Evolutionary conservation across 371 early-diverging fungal genomes (phyloP), one percentile per base, ranked within the genome.

Genomic region (Blakeslea trispora): DNA sequence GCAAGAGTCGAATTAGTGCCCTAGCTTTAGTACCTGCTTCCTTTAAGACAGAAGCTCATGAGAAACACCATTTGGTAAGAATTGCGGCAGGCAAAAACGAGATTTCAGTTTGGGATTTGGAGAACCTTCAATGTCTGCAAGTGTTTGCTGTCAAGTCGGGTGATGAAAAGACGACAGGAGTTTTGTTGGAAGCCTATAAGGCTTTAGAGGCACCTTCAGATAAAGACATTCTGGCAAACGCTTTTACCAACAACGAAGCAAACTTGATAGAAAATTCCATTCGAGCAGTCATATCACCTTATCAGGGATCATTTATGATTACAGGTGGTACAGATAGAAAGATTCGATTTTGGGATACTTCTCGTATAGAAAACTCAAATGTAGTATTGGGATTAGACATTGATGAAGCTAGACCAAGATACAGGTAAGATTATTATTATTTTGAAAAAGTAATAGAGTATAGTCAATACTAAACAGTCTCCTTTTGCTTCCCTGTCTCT

Each of bases 31-130:
- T 78, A 23, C 61, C 72, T 0, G 69, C 77, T 39, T 79, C 83
- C 6, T 77, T 77, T 22, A 28, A 28, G 28, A 7, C 28, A 28
- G 64, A 75, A 0, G 75, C 65, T 5, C 64, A 72, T 15, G 28
- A 52, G 6, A 46, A 59, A 0, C 37, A 41, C 1, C 72, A 69
- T 9, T 71, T 74, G 19, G 81, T 88, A 13, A 74, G 88, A 18
- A 84, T 88, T 50, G 82, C 86, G 19, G 81, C 89, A 0, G 88
- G 86, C 0, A 77, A 81, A 15, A 89, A 91, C 44, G 95, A 96
- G 51, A 78, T 96, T 2, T 89, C 94, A 4, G 71, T 91, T 2
- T 94, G 96, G 91, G 87, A 92, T 61, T 75, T 96, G 52, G 86
- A 88, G 18, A 68, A 74, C 9, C 69, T 81, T 14, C 79, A 82